Percentiles rank a stretch among this genome's conserved stretches.
These are phyloP conservation scores for Salix purpurea DNA, from an alignment of 345 rosid genomes.

Conservation along the genomic window DNA sequence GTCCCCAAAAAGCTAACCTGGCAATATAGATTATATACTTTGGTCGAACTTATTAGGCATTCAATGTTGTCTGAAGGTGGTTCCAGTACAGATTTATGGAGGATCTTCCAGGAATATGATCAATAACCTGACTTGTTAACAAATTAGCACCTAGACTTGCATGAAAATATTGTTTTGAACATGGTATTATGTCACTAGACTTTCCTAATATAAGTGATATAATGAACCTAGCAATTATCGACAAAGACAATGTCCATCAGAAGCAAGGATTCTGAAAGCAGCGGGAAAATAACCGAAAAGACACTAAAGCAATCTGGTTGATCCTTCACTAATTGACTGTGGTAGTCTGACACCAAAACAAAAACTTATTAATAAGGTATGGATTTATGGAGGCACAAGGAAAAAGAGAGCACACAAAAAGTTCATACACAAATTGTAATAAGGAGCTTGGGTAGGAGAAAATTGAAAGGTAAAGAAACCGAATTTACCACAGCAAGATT, in stretches of 20 bases:
- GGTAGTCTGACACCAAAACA: not conserved
- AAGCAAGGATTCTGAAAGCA: not conserved
- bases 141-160: not conserved
- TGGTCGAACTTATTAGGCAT: not conserved
- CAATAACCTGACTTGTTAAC: not conserved
- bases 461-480: slow-evolving; percentile 2
- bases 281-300: not conserved
- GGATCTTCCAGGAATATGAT: not conserved
- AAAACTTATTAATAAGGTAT: not conserved
- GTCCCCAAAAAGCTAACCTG: not conserved
- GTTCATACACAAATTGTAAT: not conserved
- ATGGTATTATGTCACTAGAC: not conserved
- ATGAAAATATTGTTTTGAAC: not conserved
- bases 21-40: not conserved
- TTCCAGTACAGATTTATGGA: not conserved
- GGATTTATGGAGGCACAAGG: not conserved
- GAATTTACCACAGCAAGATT: slow-evolving; percentile 63
- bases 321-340: not conserved
- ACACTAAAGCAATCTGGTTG: not conserved
- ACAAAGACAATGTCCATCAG: not conserved
- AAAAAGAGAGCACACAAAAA: not conserved
- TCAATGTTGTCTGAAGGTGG: not conserved
- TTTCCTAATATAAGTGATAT: not conserved
- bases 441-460: not conserved
- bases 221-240: not conserved